These are phyloP conservation scores for Mucor circinelloides DNA, from an alignment of 371 early-diverging fungal species.

Conservation along the genomic window DNA sequence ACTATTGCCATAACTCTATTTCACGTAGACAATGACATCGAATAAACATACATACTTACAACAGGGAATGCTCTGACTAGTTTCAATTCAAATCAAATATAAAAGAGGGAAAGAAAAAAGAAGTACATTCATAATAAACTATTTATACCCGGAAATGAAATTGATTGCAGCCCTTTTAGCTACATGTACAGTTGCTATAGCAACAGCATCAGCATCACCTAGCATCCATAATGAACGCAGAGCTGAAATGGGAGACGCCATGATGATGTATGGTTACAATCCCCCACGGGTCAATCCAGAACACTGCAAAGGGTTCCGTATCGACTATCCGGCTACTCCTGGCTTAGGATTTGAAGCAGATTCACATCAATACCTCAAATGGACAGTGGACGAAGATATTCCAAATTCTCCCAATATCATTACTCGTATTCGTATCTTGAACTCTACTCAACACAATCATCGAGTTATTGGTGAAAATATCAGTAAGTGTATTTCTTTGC, in stretches of 20 bases:
- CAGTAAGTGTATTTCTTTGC: slow-evolving; percentile 19
- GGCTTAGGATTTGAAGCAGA: slow-evolving; percentile 28
- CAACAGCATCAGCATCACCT: neutral
- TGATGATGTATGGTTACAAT: slow-evolving; percentile 47
- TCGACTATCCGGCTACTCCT: slow-evolving; percentile 29
- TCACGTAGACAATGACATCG: neutral
- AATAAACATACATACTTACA: neutral
- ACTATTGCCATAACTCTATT: neutral
- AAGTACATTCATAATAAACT: neutral
- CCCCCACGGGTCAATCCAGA: slow-evolving; percentile 55
- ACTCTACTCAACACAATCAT: slow-evolving; percentile 37
- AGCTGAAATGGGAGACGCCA: slow-evolving; percentile 39
- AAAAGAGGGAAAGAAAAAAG: neutral
- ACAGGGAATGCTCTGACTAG: neutral
- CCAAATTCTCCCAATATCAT: slow-evolving; percentile 25
- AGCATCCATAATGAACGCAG: slow-evolving; percentile 10
- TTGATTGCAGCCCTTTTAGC: neutral
- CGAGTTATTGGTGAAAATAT: slow-evolving; percentile 38
- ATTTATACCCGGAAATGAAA: neutral
- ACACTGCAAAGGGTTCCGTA: slow-evolving; percentile 42
- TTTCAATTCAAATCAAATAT: slow-evolving; percentile 2
- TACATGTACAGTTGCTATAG: neutral
- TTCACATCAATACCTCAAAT: slow-evolving; percentile 26
- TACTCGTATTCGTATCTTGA: slow-evolving; percentile 40
- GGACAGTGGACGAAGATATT: slow-evolving; percentile 32